phyloP scores from a whole-genome alignment of 495 filamentous ascomycete species.

The Penicillium taxi region DNA sequence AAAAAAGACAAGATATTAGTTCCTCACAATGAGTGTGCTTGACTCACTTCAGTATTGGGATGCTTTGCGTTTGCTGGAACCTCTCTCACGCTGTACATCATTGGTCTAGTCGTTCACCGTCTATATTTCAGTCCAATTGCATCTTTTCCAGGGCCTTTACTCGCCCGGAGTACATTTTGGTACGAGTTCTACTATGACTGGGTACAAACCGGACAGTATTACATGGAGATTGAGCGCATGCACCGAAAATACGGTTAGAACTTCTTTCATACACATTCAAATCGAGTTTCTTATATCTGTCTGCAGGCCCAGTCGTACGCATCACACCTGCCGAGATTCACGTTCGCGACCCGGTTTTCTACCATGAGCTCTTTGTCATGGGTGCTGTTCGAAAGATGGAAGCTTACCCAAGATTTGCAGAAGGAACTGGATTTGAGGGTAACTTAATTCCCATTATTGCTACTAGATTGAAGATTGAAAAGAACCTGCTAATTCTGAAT shows the following conservation, averaged over 20 bases:
- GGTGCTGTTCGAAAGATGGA: slow-evolving; percentile 4
- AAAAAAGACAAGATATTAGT: too few species aligned
- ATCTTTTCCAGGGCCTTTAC: slow-evolving; percentile 5
- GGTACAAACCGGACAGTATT: slow-evolving; percentile 31
- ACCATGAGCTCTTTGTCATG: slow-evolving; percentile 17
- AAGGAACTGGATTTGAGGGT: slow-evolving; percentile 8
- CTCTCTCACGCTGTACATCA: too few species aligned
- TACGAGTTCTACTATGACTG: slow-evolving; percentile 44
- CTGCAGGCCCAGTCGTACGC: slow-evolving; percentile 25
- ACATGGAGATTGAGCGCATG: slow-evolving; percentile 28
- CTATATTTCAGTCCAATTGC: slow-evolving; percentile 4
- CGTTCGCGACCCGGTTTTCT: slow-evolving; percentile 24
- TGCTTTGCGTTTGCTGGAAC: too few species aligned
- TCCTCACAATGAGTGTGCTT: too few species aligned
- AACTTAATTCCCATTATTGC: too few species aligned
- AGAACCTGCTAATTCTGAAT: not conserved
- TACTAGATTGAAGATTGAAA: not conserved
- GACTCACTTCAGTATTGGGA: too few species aligned
- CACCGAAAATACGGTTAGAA: slow-evolving; percentile 29
- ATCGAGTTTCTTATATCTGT: too few species aligned
- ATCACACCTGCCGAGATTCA: slow-evolving; percentile 27
- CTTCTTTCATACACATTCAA: not conserved
- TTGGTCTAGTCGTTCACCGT: slow-evolving; percentile 1
- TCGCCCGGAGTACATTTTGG: slow-evolving; percentile 20
- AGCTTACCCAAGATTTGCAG: slow-evolving; percentile 3